Evolutionary conservation across 176 grass and related monocot genomes (phyloP).

Genomic region (Bothriochloa decipiens): DNA sequence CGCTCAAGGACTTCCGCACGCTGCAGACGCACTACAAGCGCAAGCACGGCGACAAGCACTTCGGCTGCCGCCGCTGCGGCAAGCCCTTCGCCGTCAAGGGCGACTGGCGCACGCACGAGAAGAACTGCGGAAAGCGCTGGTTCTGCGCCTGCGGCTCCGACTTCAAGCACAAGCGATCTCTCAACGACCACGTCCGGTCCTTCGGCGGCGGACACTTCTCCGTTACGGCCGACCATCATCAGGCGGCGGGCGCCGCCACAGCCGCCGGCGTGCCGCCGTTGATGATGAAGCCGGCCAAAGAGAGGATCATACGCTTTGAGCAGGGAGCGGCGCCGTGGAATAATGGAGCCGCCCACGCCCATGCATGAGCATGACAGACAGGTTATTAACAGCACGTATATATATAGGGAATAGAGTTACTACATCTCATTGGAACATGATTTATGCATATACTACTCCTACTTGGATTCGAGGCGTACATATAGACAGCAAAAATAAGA

Average conservation of each 20-base stretch:
- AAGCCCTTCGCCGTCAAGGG: conserved; percentile 96
- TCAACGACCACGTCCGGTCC: conserved; percentile 87
- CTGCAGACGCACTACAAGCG: conserved; percentile 98
- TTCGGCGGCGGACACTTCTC: conserved; percentile 70
- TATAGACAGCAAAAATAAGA: conserved; percentile 11
- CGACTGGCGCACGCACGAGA: conserved; percentile 99
- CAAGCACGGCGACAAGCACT: conserved; percentile 84
- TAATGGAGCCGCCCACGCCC: not conserved
- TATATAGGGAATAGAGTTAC: not conserved
- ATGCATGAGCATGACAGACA: conserved; percentile 27
- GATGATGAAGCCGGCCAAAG: not conserved
- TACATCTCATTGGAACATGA: not conserved
- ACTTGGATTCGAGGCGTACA: not conserved
- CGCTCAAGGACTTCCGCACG: conserved; percentile 96
- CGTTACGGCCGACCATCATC: not conserved
- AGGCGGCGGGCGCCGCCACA: not conserved
- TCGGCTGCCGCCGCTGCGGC: conserved; percentile 82
- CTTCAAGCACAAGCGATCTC: conserved; percentile 94
- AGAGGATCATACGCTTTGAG: conserved; percentile 73
- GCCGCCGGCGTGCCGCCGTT: not conserved
- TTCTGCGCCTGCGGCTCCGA: conserved; percentile 84
- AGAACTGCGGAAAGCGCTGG: conserved; percentile 95
- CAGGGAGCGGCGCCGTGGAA: conserved; percentile 1
- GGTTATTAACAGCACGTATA: not conserved
- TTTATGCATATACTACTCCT: not conserved